Evolutionary conservation across 768 basidiomycete genomes (phyloP), one percentile per base, ranked within the genome.

Genomic region (Hydnum rufescens): DNA sequence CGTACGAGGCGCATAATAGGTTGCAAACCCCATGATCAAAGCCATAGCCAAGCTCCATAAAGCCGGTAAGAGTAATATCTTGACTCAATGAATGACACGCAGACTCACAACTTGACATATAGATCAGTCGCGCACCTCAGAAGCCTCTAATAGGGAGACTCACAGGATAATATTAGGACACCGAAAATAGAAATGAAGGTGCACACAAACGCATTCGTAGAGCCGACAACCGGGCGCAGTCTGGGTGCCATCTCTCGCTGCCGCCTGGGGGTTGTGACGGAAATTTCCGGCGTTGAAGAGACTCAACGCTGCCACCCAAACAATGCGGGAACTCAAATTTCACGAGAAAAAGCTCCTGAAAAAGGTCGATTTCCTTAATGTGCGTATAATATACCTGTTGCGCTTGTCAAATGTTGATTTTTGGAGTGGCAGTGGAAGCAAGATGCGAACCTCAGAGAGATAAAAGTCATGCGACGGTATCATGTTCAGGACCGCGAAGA

Each of bases 301-400:
- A n/a, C n/a, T 6, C 49, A 16, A 8, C 23, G 26, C 13, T 31
- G 18, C 28, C 32, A 16, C 30, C 25, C 13, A 26, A 34, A 61
- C 19, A 32, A 89, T 95, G 71, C 74, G 92, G 58, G 81, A 93
- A 68, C 75, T 97, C 65, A 96, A 93, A 70, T 76, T 86, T 64
- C 95, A 99, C 67, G 93, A 99, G 66, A 80, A 90, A 65, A 92
- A 82, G 61, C 74, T 95, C 31, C 75, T 92, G 64, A 90, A 86
- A 64, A 90, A 95, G 68, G 92, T 97, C 60, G 95, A 97, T 67
- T 95, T 99, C 65, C 74, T 96, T 55, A 86, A 83, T 62, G 90
- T 88, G 62, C 54, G 77, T 69, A 31, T 46, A 2, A 29, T 36
- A 19, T 5, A n/a, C 23, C 4, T 25, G 16, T 16, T 22, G 25